Base-by-base conservation (phyloP, 2,329 filamentous ascomycete genomes). In the Phaeomoniella chlamydospora region DNA sequence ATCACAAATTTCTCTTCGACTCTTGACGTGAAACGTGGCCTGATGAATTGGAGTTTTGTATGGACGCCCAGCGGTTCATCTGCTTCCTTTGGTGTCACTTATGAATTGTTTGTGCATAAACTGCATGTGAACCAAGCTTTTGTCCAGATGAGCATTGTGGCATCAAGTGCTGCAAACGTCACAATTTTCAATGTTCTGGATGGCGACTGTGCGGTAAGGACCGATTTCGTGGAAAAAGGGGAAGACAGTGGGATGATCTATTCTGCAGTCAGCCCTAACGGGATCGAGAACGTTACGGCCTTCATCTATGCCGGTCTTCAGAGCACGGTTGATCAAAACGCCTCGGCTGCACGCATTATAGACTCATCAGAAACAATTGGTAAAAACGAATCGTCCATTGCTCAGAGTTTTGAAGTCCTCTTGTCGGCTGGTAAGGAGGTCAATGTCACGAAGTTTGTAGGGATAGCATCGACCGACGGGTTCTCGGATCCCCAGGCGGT, bases 111-210 rank as follows among this genome's bases (percentile, higher is more conserved):
- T 44, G 67, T 73, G 9, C 68, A 79, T 54, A 78, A 78, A 51
- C 54, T 77, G 34, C 55, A 70, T 36, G 60, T 77, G 45, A 79
- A 75, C 41, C 67, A 73, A 39, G 75, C 69, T 1, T 66, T 70
- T 14, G 67, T 82, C 3, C 67, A 70, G 39, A 51, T 80, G 41
- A 66, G 68, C 15, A 65, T 83, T 13, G 70, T 66, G 2, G 55
- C 78, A 2, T 64, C 64, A 0, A 51, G 49, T 5, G 64, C 74
- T 46, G 48, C 61, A 2, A 64, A 73, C 37, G 70, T 68, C 2
- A 73, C 68, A 0, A 62, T 83, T 2, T 73, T 72, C 10, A 80
- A 84, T 51, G 59, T 82, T 0, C 49, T 84, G 3, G 75, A 84
- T 44, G 80, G 80, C 1, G 67, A 70, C 42, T 70, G 72, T 45